Conservation (phyloP, 768 basidiomycete species). For the Guyanaporus albipodus region DNA sequence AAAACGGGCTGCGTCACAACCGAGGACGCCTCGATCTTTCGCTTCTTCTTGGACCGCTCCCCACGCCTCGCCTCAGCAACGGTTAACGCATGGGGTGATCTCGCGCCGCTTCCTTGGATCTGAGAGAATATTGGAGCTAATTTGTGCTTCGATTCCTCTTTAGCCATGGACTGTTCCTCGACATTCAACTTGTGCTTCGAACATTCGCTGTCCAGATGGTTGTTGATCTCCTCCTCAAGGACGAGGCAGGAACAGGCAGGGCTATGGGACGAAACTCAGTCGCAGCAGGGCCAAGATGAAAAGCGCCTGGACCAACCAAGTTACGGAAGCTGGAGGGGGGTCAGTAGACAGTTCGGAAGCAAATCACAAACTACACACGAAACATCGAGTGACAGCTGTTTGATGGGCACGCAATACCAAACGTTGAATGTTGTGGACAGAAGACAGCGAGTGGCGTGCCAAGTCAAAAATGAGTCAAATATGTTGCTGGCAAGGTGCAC, state of each 20-base stretch:
- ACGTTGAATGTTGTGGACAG: too few relatives aligned
- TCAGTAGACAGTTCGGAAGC: slow-evolving; percentile 3
- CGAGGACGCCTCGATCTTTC: slow-evolving; percentile 20
- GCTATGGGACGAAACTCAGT: slow-evolving; percentile 26
- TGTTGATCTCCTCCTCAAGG: slow-evolving; percentile 41
- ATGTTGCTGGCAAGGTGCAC: too few relatives aligned
- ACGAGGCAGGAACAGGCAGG: slow-evolving; percentile 48
- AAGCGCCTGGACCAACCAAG: slow-evolving; percentile 21
- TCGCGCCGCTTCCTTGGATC: slow-evolving; percentile 8
- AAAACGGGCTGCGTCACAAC: slow-evolving; percentile 10
- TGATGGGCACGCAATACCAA: too few relatives aligned
- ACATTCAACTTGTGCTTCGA: slow-evolving; percentile 14
- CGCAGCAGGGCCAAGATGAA: neutral
- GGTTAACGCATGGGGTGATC: slow-evolving; percentile 9
- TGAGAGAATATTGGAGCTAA: slow-evolving; percentile 43
- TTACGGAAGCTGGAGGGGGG: slow-evolving; percentile 11
- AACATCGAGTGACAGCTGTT: too few relatives aligned
- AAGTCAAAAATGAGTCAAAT: too few relatives aligned
- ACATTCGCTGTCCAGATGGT: slow-evolving; percentile 49
- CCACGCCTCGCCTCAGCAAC: slow-evolving; percentile 4
- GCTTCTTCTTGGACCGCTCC: slow-evolving; percentile 28
- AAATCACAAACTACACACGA: too few relatives aligned
- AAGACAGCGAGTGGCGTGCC: too few relatives aligned
- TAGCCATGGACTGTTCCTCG: slow-evolving; percentile 1
- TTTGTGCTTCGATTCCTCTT: slow-evolving; percentile 20